A percentile compares a stretch with the other conserved stretches of the same genome.
phyloP scores from a whole-genome alignment of 371 early-diverging fungal genomes.

The Chytridiales sp. region DNA sequence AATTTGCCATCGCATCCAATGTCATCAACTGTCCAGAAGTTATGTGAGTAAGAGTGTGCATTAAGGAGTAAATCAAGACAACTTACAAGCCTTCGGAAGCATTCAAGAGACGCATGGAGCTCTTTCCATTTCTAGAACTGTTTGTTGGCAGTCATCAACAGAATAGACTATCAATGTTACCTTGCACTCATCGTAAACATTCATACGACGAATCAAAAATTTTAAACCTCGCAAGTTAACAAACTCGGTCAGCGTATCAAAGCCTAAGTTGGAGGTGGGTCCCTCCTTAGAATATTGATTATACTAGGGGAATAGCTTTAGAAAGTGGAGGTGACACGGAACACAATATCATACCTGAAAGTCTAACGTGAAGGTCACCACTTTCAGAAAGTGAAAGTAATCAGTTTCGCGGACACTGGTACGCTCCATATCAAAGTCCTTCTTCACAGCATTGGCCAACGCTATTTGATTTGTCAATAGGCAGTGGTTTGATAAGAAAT shows the following conservation, averaged over 20 bases:
- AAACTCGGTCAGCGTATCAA: constrained; percentile 56
- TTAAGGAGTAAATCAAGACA: not conserved
- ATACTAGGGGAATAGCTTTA: not conserved
- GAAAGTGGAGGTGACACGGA: not conserved
- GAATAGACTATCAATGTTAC: not conserved
- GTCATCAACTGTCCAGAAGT: constrained; percentile 58
- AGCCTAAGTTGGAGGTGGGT: constrained; percentile 40
- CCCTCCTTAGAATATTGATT: not conserved
- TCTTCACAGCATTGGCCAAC: constrained; percentile 55
- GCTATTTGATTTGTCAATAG: constrained; percentile 38
- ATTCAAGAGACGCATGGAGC: constrained; percentile 56
- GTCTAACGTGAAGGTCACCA: constrained; percentile 48
- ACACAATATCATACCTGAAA: constrained; percentile 28
- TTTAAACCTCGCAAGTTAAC: constrained; percentile 54
- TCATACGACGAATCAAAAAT: constrained; percentile 54
- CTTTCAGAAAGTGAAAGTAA: constrained; percentile 35
- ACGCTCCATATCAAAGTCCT: constrained; percentile 63
- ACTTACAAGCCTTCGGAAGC: constrained; percentile 63
- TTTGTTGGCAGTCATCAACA: not conserved
- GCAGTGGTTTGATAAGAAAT: not conserved
- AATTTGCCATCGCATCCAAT: constrained; percentile 53
- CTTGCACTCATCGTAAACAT: constrained; percentile 53
- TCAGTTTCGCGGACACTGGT: constrained; percentile 56
- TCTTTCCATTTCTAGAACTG: constrained; percentile 51
- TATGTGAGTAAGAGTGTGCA: no score